These are phyloP conservation scores for Digitaria exilis DNA, from an alignment of 202 grass and related monocot species.

Conservation along the genomic window DNA sequence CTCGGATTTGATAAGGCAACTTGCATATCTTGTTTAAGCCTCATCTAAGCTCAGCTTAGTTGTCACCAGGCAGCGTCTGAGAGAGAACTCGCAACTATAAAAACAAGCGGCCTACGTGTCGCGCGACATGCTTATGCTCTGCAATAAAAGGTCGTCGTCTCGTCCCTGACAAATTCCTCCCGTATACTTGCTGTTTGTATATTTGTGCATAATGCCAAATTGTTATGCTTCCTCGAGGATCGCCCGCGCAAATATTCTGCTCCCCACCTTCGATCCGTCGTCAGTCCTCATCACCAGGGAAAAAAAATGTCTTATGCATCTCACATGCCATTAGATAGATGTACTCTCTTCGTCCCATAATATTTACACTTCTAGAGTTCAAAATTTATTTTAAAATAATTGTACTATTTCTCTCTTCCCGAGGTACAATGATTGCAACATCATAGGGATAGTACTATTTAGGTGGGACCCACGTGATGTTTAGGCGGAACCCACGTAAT, in stretches of 20 bases:
- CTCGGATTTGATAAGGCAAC: background rate
- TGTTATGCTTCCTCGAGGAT: constrained; percentile 40
- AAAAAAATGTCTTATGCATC: constrained; percentile 16
- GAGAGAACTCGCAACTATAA: background rate
- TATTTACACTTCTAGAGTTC: no score
- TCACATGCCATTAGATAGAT: constrained; percentile 39
- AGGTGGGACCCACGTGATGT: no score
- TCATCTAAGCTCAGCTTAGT: background rate
- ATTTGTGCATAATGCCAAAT: background rate
- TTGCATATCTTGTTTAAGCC: constrained; percentile 19
- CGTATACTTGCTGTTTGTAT: constrained; percentile 2
- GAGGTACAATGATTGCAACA: no score
- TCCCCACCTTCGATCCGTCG: constrained; percentile 12
- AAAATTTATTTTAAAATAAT: no score
- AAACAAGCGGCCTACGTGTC: constrained; percentile 34
- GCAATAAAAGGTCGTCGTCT: background rate
- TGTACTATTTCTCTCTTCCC: no score
- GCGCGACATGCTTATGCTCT: background rate
- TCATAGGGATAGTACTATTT: no score
- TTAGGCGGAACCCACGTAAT: no score
- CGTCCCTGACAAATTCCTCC: background rate
- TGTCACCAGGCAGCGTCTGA: constrained; percentile 2
- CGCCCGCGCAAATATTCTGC: constrained; percentile 48
- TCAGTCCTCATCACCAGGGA: constrained; percentile 19
- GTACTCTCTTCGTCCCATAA: no score